Evolutionary conservation across 768 basidiomycete species (phyloP), one percentile per base, ranked within the genome.

Genomic region (Stropharia rugosoannulata): DNA sequence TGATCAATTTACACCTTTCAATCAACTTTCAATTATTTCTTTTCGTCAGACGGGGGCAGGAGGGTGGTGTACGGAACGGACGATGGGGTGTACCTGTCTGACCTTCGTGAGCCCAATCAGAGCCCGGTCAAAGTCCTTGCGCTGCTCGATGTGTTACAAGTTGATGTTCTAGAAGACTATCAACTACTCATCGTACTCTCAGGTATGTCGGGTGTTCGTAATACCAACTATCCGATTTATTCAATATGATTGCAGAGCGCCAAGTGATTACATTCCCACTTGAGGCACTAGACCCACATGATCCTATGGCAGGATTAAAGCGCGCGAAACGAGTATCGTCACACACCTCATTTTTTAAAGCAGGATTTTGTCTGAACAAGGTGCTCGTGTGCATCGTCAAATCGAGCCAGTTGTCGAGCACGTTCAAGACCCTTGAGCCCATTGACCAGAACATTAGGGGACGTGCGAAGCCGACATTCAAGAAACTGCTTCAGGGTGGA

Each of bases 311-410:
- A 2, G 95, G 95, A 1, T 73, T 97, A 56, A 97, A 94, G 72
- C 86, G 95, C 10, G 95, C 93, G 1, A 97, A 97, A 72, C 84
- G 93, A 55, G 94, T 98, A 65, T 92, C 96, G 0, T 90, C 93
- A 0, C 95, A 98, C 69, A 98, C 95, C 0, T 89, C 93, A 2
- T 98, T 98, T 75, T 98, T 99, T 83, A 98, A 98, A 72, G 89
- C 93, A 8, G 97, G 97, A 0, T 82, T 88, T 42, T 99, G 96
- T 67, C 79, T 98, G 22, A 93, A 91, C 37, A 84, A 87, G 56
- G 91, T 92, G 15, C 82, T 99, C 10, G 94, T 99, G 46, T 98
- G 97, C 66, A 90, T 98, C 44, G 96, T 98, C 66, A 99, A 98
- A 74, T 91, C 93, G 1, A 93, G 89, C 59, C 93, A 93, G 51